phyloP scores from a whole-genome alignment of 2,329 filamentous ascomycete species.

The Ploettnerulaceae sp. region DNA sequence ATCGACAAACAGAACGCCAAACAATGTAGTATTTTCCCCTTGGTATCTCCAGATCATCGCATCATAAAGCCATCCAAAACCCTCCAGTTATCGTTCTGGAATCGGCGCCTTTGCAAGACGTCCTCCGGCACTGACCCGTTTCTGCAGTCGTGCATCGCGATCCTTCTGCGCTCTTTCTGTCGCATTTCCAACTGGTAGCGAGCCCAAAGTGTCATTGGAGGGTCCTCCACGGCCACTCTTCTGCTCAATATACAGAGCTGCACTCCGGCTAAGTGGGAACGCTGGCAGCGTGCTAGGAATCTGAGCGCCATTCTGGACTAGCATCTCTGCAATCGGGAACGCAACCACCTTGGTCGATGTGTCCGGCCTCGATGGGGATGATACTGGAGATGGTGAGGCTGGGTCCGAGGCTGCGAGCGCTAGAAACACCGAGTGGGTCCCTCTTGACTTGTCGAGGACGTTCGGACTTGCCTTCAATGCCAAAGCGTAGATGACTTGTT shows the following conservation, averaged over 20 bases:
- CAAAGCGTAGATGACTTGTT: constrained; percentile 85
- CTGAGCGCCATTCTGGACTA: constrained; percentile 90
- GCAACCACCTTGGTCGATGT: constrained; percentile 50
- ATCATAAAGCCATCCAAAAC: constrained; percentile 21
- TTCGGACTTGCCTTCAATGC: constrained; percentile 86
- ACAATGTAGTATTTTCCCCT: constrained; percentile 27
- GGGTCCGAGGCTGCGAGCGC: constrained; percentile 91
- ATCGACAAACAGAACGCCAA: constrained; percentile 30
- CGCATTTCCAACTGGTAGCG: constrained; percentile 50
- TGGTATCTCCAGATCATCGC: constrained; percentile 33
- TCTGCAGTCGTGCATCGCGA: constrained; percentile 66
- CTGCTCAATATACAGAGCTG: constrained; percentile 79
- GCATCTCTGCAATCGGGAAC: constrained; percentile 85
- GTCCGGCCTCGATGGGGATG: constrained; percentile 39
- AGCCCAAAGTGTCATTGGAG: constrained; percentile 52
- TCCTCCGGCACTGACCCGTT: constrained; percentile 73
- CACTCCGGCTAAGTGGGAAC: constrained; percentile 76
- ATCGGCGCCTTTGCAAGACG: constrained; percentile 49
- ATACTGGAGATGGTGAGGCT: constrained; percentile 59
- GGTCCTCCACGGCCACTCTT: constrained; percentile 50
- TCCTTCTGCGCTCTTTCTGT: constrained; percentile 54
- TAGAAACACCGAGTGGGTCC: constrained; percentile 84
- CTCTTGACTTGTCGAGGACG: constrained; percentile 75
- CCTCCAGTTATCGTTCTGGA: constrained; percentile 26
- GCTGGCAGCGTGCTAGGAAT: constrained; percentile 71